These are phyloP conservation scores for Aspergillus diversus DNA, from an alignment of 495 filamentous ascomycete genomes.

Conservation along the genomic window DNA sequence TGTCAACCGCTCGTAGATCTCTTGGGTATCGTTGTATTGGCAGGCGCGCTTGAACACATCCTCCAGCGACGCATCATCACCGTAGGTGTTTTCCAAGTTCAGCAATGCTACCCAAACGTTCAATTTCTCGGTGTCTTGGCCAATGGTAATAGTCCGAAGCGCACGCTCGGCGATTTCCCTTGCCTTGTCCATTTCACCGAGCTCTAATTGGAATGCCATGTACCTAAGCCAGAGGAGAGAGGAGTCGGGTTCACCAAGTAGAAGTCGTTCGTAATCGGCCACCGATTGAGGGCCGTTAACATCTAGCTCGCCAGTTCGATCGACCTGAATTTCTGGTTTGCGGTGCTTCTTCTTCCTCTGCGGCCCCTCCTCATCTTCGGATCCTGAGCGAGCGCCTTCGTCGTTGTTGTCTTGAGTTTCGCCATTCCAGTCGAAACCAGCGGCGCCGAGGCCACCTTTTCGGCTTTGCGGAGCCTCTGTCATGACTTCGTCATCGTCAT, in stretches of 20 bases:
- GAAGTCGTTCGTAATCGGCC: constrained; percentile 88
- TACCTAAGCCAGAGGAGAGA: constrained; percentile 91
- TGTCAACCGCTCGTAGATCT: constrained; percentile 85
- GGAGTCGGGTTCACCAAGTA: constrained; percentile 87
- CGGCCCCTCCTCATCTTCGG: constrained; percentile 51
- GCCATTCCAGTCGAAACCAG: constrained; percentile 88
- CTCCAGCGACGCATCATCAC: constrained; percentile 80
- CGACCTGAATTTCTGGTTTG: constrained; percentile 80
- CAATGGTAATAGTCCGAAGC: constrained; percentile 82
- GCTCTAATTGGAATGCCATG: constrained; percentile 94
- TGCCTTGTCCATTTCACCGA: constrained; percentile 83
- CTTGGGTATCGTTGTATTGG: constrained; percentile 88
- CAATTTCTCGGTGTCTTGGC: constrained; percentile 85
- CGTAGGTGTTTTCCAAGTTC: constrained; percentile 92
- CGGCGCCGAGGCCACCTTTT: constrained; percentile 66
- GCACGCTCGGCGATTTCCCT: constrained; percentile 88
- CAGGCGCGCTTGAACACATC: constrained; percentile 91
- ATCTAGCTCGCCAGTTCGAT: constrained; percentile 86
- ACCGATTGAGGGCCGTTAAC: constrained; percentile 87
- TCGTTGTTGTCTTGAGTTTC: constrained; percentile 53
- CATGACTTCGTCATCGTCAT: constrained; percentile 42
- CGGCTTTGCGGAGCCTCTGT: constrained; percentile 29
- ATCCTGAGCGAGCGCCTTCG: constrained; percentile 43
- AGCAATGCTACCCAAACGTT: constrained; percentile 94
- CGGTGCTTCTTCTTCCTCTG: constrained; percentile 81